Evolutionary conservation across 2,329 filamentous ascomycete genomes (phyloP), one percentile per base, ranked within the genome.

Genomic region (Pseudogymnoascus pannorum): DNA sequence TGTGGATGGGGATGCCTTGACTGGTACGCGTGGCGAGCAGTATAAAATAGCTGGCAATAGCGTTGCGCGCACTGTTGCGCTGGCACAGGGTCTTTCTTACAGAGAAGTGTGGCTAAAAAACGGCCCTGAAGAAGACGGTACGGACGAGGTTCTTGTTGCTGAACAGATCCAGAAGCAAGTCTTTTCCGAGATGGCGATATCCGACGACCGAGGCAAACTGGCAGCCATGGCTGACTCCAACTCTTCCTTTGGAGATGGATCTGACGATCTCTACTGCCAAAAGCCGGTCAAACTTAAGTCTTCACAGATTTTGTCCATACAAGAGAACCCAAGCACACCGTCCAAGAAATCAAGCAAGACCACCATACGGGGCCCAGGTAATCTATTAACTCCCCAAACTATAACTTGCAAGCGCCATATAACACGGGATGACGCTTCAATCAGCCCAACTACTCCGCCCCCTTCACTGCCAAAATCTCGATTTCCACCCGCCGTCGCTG

Each of bases 31-130:
- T 0, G 8, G 36, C 0, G 75, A 85, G 1, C 86, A 90, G 68
- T 86, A 82, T 75, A 81, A 79, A 60, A 83, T 90, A 18, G 77
- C 92, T 0, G 91, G 91, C 0, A 95, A 95, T 71, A 89, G 86
- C 26, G 90, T 95, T 0, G 83, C 89, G 2, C 77, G 89, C 7
- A 81, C 84, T 22, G 81, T 90, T 1, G 83, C 88, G 0, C 72
- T 91, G 16, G 83, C 84, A 0, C 71, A 92, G 1, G 90, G 90
- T 0, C 68, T 89, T 4, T 76, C 79, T 8, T 74, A 92, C 11
- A 77, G 86, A 6, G 79, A 87, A 64, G 87, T 87, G 0, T 85
- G 75, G 75, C 33, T 70, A 1, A 62, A 65, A 16, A 68, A 67
- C 54, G n/a, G 61, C 6, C 44, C 57, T n/a, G 40, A 57, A 18